These are phyloP conservation scores for Globisporangium canariense DNA, from an alignment of 352 stramenopile species.

Conservation along the genomic window DNA sequence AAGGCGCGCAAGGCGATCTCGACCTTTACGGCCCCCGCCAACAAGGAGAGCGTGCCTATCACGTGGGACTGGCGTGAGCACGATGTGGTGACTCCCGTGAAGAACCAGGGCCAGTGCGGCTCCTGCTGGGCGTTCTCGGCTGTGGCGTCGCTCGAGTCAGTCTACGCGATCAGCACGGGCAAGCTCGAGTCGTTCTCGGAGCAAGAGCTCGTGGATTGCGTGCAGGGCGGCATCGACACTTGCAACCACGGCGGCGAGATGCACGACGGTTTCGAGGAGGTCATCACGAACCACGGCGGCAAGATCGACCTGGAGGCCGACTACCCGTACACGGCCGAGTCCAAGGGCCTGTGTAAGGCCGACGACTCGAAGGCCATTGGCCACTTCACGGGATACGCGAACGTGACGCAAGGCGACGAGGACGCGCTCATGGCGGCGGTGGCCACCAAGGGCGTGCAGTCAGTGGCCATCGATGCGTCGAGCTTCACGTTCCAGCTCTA, in stretches of 20 bases:
- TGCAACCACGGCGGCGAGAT: constrained; percentile 45
- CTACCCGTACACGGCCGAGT: constrained; percentile 39
- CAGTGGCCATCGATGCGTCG: constrained; percentile 84
- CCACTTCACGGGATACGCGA: constrained; percentile 56
- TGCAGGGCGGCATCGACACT: constrained; percentile 24
- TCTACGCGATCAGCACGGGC: constrained; percentile 33
- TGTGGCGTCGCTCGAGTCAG: constrained; percentile 29
- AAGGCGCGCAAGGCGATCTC: constrained; percentile 3
- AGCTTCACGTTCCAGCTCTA: constrained; percentile 84
- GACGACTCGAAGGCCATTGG: constrained; percentile 31
- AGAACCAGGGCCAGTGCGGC: constrained; percentile 32
- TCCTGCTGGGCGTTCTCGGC: constrained; percentile 96
- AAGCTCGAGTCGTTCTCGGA: constrained; percentile 49
- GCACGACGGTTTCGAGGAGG: constrained; percentile 37
- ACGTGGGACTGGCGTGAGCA: constrained; percentile 52
- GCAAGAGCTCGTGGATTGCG: constrained; percentile 52
- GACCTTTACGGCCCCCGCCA: constrained; percentile 17
- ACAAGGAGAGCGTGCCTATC: constrained; percentile 23
- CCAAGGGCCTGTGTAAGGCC: constrained; percentile 30
- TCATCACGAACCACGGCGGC: constrained; percentile 36
- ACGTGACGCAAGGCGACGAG: constrained; percentile 74
- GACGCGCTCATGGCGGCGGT: constrained; percentile 85
- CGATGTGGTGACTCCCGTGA: constrained; percentile 82
- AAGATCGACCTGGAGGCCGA: constrained; percentile 33
- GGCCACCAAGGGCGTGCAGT: constrained; percentile 75